Evolutionary conservation across 352 stramenopile species (phyloP).

Genomic region (Aphanomyces astaci): DNA sequence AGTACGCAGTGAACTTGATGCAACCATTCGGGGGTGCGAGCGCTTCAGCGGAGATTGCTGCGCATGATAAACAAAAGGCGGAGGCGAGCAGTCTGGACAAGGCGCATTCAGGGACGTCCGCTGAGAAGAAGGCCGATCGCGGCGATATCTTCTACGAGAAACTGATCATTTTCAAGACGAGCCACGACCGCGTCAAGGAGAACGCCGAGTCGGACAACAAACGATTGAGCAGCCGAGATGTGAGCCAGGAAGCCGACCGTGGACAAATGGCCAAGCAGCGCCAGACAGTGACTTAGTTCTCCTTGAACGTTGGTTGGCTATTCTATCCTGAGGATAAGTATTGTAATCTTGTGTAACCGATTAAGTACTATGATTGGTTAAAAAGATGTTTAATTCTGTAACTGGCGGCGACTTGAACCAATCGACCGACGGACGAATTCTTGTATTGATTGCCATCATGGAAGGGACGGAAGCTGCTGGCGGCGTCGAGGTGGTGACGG

Average conservation of each 20-base stretch:
- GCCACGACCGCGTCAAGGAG: constrained; percentile 21
- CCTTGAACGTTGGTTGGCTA: too few relatives aligned
- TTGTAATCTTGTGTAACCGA: neutral
- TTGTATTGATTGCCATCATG: neutral
- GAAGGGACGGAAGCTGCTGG: too few relatives aligned
- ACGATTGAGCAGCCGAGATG: neutral
- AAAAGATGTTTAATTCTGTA: neutral
- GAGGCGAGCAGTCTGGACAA: constrained; percentile 15
- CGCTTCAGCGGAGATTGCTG: neutral
- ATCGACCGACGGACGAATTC: too few relatives aligned
- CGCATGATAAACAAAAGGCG: neutral
- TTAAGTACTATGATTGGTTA: neutral
- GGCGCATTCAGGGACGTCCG: constrained; percentile 13
- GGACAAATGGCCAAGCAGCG: neutral
- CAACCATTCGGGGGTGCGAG: constrained; percentile 5
- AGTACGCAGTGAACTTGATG: neutral
- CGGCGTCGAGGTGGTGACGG: neutral
- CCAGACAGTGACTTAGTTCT: neutral
- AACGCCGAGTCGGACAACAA: constrained; percentile 2
- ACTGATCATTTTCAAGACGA: constrained; percentile 24
- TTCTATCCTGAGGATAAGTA: neutral
- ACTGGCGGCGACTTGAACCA: too few relatives aligned
- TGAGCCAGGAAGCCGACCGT: neutral
- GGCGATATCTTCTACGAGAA: constrained; percentile 24
- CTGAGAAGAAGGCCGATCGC: constrained; percentile 21